Conservation (phyloP, 805 yeast species). For the Torulaspora gathmanii region DNA sequence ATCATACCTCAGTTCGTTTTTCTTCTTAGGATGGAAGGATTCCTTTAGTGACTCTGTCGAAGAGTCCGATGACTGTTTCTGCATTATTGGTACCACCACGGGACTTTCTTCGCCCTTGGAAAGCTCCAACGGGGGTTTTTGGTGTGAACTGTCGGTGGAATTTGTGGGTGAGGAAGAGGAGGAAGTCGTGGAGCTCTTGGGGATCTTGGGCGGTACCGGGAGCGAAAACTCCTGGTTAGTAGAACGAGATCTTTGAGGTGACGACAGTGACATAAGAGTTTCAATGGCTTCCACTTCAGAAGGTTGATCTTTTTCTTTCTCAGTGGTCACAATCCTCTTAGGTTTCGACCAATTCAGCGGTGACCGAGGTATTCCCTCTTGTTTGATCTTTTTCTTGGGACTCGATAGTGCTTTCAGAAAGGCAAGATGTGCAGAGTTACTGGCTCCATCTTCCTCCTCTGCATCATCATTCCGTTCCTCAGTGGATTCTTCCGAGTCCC, state of each 20-base stretch:
- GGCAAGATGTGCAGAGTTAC: conserved; percentile 39
- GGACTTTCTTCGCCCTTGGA: conserved; percentile 6
- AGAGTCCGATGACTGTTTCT: conserved; percentile 13
- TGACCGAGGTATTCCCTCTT: conserved; percentile 10
- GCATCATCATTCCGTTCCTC: conserved; percentile 15
- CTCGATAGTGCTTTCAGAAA: conserved; percentile 39
- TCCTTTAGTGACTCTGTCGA: conserved; percentile 14
- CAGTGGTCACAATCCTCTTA: conserved; percentile 2
- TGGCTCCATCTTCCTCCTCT: conserved; percentile 24
- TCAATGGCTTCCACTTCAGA: conserved; percentile 41
- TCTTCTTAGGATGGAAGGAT: conserved; percentile 8
- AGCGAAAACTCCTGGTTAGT: conserved; percentile 15
- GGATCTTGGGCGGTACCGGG: conserved; percentile 11
- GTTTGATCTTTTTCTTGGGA: conserved; percentile 26
- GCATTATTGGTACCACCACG: conserved; percentile 12
- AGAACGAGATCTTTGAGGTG: conserved; percentile 31
- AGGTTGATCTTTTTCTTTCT: conserved; percentile 17
- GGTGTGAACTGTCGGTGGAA: conserved; percentile 10
- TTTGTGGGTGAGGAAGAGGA: conserved; percentile 17
- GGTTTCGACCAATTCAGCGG: conserved; percentile 15
- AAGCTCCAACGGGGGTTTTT: neutral
- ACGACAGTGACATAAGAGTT: conserved; percentile 40
- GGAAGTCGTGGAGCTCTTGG: conserved; percentile 3
- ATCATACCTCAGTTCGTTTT: conserved; percentile 8
- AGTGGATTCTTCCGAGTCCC: conserved; percentile 8